These are phyloP conservation scores for Bromus sterilis DNA, from an alignment of 176 grass and related monocot genomes.

Conservation along the genomic window DNA sequence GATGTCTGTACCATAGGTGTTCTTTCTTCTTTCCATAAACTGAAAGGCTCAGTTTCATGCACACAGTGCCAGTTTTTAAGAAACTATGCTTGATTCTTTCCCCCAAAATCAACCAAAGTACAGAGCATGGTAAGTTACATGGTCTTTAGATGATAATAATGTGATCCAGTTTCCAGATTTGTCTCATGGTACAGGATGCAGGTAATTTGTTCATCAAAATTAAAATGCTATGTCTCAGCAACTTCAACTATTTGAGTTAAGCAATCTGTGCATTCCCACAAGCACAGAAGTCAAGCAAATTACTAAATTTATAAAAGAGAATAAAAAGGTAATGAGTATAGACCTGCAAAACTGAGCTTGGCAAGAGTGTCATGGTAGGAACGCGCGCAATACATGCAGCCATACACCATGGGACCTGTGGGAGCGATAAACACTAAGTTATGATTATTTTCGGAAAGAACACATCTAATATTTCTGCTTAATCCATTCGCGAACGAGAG, in stretches of 20 bases:
- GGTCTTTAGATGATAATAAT: not conserved
- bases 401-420: conserved; percentile 94
- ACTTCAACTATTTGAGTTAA: not conserved
- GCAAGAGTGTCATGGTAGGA: conserved; percentile 75
- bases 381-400: conserved; percentile 72
- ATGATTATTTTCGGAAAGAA: not conserved
- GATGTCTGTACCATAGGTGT: not conserved
- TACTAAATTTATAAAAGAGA: not conserved
- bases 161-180: not conserved
- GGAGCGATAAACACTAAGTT: not conserved
- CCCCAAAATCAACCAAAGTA: not conserved
- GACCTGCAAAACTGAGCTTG: conserved; percentile 82
- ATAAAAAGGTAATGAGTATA: not conserved
- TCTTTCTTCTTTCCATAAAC: not conserved
- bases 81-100: not conserved
- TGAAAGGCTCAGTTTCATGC: not conserved
- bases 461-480: not conserved
- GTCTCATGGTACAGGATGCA: not conserved
- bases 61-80: not conserved
- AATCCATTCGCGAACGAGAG: not conserved
- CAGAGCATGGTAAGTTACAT: not conserved
- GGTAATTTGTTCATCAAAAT: not conserved
- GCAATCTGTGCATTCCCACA: not conserved
- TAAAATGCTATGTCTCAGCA: not conserved
- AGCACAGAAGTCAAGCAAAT: not conserved